Base-by-base conservation (phyloP, 2,329 filamentous ascomycete species). In the Calonectria ilicicola region DNA sequence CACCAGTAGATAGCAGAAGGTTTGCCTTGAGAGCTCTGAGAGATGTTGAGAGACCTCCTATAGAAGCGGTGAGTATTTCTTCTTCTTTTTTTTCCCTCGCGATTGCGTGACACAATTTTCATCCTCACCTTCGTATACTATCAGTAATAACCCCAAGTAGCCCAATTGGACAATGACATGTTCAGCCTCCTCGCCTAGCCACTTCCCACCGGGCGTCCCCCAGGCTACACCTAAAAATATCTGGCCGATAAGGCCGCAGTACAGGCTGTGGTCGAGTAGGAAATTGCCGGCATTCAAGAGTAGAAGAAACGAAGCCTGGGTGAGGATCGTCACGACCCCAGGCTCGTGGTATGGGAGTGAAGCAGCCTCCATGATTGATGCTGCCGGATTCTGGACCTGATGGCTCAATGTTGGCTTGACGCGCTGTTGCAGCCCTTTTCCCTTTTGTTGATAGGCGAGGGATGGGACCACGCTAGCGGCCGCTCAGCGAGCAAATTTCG, bases 201-300 rank as follows among this genome's bases (percentile, higher is more conserved):
- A 91, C 80, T 89, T 86, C 3, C 86, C 89, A 1, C 92, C 92
- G 0, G 93, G 93, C 0, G 88, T 88, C 10, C 93, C 93, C 89
- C 90, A 96, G 10, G 91, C 89, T 10, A 95, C 88, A 15, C 93
- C 94, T 21, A 95, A 81, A 9, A 95, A 84, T 17, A 96, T 87
- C 77, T 96, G 93, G 1, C 93, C 94, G 8, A 95, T 84, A 0
- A 95, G 87, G 0, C 93, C 93, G 78, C 93, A 95, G 80, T 92
- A 94, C 0, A 94, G 79, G 0, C 90, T 75, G 17, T 83, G 86
- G 76, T 95, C 90, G 1, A 95, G 85, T 0, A 87, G 78, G 68
- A 85, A 85, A 74, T 92, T 91, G 72, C 90, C 76, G 7, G 88
- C 53, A 75, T 94, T 94, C 53, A 94, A 86, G 0, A 90, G 80